A percentile compares a stretch with the other conserved stretches of the same genome.
Evolutionary conservation across 352 stramenopile genomes (phyloP).

Genomic region (Pythium dissotocum): DNA sequence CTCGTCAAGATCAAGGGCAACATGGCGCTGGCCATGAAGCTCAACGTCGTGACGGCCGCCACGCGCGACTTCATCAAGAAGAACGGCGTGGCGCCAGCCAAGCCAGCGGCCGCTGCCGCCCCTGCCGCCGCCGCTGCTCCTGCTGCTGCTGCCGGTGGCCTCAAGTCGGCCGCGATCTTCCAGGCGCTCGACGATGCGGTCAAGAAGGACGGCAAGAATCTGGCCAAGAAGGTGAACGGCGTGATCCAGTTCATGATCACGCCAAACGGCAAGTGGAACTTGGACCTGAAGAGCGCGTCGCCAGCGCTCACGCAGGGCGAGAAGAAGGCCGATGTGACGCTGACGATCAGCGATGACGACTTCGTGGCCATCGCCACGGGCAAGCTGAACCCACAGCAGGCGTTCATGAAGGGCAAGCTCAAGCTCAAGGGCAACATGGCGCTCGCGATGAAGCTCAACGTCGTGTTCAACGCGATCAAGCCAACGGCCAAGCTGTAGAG

Average conservation of each 20-base stretch:
- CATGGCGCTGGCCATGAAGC: conserved; percentile 94
- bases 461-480: conserved; percentile 91
- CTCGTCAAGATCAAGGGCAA: conserved; percentile 96
- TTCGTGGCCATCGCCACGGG: conserved; percentile 79
- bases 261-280: conserved; percentile 70
- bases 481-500: conserved; percentile 72
- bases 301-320: conserved; percentile 55
- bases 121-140: conserved; percentile 15
- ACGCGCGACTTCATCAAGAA: conserved; percentile 82
- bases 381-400: conserved; percentile 92
- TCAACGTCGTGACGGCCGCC: conserved; percentile 88
- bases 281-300: conserved; percentile 73
- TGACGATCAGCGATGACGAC: conserved; percentile 74
- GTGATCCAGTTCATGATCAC: conserved; percentile 81
- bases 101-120: conserved; percentile 27
- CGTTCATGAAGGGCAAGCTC: conserved; percentile 96
- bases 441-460: conserved; percentile 94
- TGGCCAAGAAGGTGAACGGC: conserved; percentile 82
- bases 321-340: conserved; percentile 80
- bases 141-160: conserved; percentile 18
- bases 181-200: conserved; percentile 61
- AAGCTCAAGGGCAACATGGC: conserved; percentile 96
- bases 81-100: conserved; percentile 25
- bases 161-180: conserved; percentile 78
- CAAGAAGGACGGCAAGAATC: conserved; percentile 46